These are phyloP conservation scores for Dichomitus squalens DNA, from an alignment of 1,284 basidiomycete genomes.

Conservation along the genomic window DNA sequence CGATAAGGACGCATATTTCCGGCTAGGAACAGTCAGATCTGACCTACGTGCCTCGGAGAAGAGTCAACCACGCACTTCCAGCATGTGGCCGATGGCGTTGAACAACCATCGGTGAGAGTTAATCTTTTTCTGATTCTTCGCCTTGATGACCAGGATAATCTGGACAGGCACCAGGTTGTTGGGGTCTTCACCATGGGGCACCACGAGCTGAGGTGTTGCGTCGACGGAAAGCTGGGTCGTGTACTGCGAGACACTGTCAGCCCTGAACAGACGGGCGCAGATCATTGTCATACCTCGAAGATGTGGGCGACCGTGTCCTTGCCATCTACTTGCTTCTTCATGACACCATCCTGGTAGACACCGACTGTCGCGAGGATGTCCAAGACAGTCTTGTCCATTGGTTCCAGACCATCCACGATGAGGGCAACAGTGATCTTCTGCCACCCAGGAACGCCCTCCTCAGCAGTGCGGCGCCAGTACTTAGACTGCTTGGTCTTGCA, in stretches of 20 bases:
- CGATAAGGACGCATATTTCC: constrained; percentile 88
- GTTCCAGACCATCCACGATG: constrained; percentile 92
- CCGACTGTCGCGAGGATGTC: constrained; percentile 89
- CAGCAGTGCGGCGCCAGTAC: constrained; percentile 85
- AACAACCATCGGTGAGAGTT: constrained; percentile 98
- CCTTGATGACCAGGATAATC: constrained; percentile 94
- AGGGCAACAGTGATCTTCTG: constrained; percentile 91
- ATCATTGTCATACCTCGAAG: constrained; percentile 66
- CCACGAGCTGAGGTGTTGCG: constrained; percentile 84
- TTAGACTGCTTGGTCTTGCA: constrained; percentile 96
- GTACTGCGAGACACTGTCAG: constrained; percentile 52
- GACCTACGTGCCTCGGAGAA: neutral
- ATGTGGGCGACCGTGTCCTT: constrained; percentile 93
- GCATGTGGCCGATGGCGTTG: constrained; percentile 89
- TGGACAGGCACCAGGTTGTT: constrained; percentile 95
- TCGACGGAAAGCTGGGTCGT: constrained; percentile 93
- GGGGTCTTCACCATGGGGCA: constrained; percentile 85
- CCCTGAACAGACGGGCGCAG: neutral
- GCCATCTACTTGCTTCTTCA: constrained; percentile 93
- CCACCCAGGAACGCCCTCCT: constrained; percentile 90
- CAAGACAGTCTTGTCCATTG: constrained; percentile 94
- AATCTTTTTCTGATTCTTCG: constrained; percentile 98
- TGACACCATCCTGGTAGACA: constrained; percentile 92
- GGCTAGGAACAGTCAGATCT: constrained; percentile 51
- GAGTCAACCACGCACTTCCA: constrained; percentile 52